Evolutionary conservation across 176 grass and related monocot species (phyloP).

Genomic region (Saccharum spontaneum): DNA sequence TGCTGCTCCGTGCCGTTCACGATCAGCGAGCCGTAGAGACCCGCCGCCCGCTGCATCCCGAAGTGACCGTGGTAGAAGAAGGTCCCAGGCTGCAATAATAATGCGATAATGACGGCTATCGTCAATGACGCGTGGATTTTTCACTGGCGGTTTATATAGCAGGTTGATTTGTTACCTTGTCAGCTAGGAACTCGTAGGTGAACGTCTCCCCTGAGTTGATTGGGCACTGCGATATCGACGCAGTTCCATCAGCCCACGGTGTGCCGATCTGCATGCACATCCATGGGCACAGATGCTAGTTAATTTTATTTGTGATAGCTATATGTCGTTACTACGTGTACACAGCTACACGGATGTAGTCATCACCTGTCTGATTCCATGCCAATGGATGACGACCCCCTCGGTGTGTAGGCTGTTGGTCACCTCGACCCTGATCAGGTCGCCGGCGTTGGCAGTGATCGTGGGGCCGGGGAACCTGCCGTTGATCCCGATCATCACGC

Average conservation of each 20-base stretch:
- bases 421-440: not conserved
- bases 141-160: too few relatives aligned
- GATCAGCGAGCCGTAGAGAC: conserved; percentile 76
- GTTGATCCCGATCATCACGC: conserved; percentile 42
- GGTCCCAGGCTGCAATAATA: conserved; percentile 51
- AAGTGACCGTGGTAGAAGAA: conserved; percentile 86
- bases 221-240: conserved; percentile 77
- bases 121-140: too few relatives aligned
- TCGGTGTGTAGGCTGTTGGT: conserved; percentile 37
- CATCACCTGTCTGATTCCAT: conserved; percentile 30
- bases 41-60: conserved; percentile 87
- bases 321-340: not conserved
- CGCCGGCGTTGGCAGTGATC: conserved; percentile 21
- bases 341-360: not conserved
- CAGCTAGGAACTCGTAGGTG: conserved; percentile 49
- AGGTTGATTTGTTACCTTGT: not conserved
- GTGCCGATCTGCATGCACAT: conserved; percentile 52
- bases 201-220: conserved; percentile 78
- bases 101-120: too few relatives aligned
- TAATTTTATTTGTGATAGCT: too few relatives aligned
- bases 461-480: conserved; percentile 31
- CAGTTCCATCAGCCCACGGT: conserved; percentile 88
- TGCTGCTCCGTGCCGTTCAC: conserved; percentile 60
- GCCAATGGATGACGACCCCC: conserved; percentile 45
- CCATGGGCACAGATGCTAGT: not conserved